These are phyloP conservation scores for Pezicula carpinea DNA, from an alignment of 2,329 filamentous ascomycete genomes.

Conservation along the genomic window DNA sequence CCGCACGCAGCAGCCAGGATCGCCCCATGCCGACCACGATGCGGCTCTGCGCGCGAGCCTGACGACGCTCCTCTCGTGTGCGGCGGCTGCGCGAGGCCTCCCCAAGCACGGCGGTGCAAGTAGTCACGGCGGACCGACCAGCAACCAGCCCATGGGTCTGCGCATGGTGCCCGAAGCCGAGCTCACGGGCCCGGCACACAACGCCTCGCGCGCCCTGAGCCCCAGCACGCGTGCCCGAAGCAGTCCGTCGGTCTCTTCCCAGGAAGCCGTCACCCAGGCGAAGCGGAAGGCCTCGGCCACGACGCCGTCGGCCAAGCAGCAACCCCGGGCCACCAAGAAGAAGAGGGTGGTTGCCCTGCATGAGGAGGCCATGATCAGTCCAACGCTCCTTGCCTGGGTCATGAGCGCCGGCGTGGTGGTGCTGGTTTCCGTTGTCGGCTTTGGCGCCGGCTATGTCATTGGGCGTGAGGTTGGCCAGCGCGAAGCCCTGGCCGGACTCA, in stretches of 20 bases:
- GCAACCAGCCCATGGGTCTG: constrained; percentile 42
- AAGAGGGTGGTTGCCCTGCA: constrained; percentile 35
- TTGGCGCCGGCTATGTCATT: constrained; percentile 65
- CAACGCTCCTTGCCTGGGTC: constrained; percentile 58
- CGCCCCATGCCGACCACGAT: constrained; percentile 83
- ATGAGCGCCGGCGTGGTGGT: constrained; percentile 64
- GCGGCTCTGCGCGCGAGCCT: constrained; percentile 87
- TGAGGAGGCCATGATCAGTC: constrained; percentile 43
- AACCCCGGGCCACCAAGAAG: constrained; percentile 44
- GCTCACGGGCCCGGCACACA: constrained; percentile 37
- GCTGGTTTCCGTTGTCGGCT: constrained; percentile 63
- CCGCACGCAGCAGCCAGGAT: constrained; percentile 65
- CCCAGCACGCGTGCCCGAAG: constrained; percentile 19
- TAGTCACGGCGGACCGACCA: constrained; percentile 22
- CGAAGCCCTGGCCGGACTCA: constrained; percentile 35
- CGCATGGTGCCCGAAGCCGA: constrained; percentile 58
- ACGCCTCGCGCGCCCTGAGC: constrained; percentile 20
- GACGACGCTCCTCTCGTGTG: constrained; percentile 90
- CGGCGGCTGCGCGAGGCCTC: constrained; percentile 80
- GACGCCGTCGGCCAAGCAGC: constrained; percentile 18
- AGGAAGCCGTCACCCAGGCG: constrained; percentile 36
- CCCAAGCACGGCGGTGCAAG: constrained; percentile 51
- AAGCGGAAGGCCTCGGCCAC: constrained; percentile 40
- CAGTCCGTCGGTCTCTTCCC: constrained; percentile 18
- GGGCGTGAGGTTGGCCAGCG: constrained; percentile 62